Evolutionary conservation across 2,329 filamentous ascomycete species (phyloP), one percentile per base, ranked within the genome.

Genomic region (Simplicillium aogashimaense): DNA sequence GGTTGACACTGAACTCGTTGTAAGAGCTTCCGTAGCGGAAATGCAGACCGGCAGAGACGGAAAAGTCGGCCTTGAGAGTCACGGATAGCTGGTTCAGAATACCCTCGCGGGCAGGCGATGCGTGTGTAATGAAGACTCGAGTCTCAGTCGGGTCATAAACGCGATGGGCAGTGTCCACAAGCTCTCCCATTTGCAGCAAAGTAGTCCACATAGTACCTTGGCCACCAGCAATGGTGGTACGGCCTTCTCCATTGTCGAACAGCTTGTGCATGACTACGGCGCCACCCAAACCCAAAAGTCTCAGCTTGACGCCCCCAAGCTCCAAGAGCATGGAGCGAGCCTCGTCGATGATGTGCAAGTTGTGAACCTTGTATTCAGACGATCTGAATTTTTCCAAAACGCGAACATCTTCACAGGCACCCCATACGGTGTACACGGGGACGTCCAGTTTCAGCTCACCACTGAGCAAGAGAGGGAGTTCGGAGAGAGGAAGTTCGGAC

Each of bases 121-220:
- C 92, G 56, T 98, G 92, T 3, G 92, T 98, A 56, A 98, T 80
- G 59, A 98, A 95, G 47, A 98, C 76, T 43, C 92, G 86, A 29
- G 92, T 98, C 65, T 98, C 92, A 44, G 90, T 95, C 2, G 92
- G 92, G 57, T 98, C 92, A 65, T 97, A 98, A 44, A 98, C 92
- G 53, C 92, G 86, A 63, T 95, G 95, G 14, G 92, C 92, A 4
- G 94, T 98, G 60, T 98, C 92, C 40, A 98, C 87, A 37, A 98
- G 72, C 66, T 98, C 92, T 39, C 92, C 92, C 84, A 98, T 98
- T 65, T 98, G 92, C 48, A 98, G 66, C 25, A 98, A 70, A 7
- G 92, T 98, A 7, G 92, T 98, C 92, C 92, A 98, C 92, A 98
- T 98, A 35, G 92, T 98, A 46, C 92, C 92, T 63, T 98, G 92